Evolutionary conservation across 495 filamentous ascomycete species (phyloP).

Genomic region (Hypoxylon cercidicola): DNA sequence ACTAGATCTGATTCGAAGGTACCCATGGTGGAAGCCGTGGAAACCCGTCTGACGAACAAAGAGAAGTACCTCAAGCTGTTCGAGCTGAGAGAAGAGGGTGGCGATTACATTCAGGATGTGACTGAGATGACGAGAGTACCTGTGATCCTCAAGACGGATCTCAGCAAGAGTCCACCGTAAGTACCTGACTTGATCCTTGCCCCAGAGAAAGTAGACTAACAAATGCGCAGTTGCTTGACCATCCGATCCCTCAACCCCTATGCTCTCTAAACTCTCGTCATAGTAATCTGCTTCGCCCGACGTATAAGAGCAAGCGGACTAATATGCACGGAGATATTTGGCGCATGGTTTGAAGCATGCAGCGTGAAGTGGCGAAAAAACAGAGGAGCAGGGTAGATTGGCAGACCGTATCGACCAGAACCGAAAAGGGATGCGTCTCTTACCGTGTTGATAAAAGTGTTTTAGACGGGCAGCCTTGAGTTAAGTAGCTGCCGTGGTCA

Average conservation of each 20-base stretch:
- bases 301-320: constrained; percentile 20
- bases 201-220: constrained; percentile 50
- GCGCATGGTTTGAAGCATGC: constrained; percentile 29
- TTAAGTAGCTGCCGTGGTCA: constrained; percentile 38
- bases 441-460: constrained; percentile 42
- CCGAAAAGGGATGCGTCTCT: constrained; percentile 34
- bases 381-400: constrained; percentile 42
- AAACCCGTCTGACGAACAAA: constrained; percentile 87
- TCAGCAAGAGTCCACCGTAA: constrained; percentile 98
- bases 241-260: constrained; percentile 98
- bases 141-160: constrained; percentile 96
- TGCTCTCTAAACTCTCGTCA: constrained; percentile 70
- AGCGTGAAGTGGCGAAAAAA: constrained; percentile 27
- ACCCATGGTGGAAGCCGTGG: constrained; percentile 73
- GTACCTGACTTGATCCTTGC: constrained; percentile 51
- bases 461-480: constrained; percentile 39
- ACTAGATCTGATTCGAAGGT: constrained; percentile 94
- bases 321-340: constrained; percentile 28
- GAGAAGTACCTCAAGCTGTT: constrained; percentile 95
- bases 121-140: constrained; percentile 97
- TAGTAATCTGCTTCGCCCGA: constrained; percentile 26
- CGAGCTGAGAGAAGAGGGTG: constrained; percentile 88
- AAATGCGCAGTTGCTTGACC: constrained; percentile 80
- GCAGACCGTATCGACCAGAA: constrained; percentile 21
- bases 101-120: constrained; percentile 97